Percentiles rank a stretch among this genome's conserved stretches.
These are phyloP conservation scores for Phylloporus scabripes DNA, from an alignment of 768 basidiomycete species.

Conservation along the genomic window DNA sequence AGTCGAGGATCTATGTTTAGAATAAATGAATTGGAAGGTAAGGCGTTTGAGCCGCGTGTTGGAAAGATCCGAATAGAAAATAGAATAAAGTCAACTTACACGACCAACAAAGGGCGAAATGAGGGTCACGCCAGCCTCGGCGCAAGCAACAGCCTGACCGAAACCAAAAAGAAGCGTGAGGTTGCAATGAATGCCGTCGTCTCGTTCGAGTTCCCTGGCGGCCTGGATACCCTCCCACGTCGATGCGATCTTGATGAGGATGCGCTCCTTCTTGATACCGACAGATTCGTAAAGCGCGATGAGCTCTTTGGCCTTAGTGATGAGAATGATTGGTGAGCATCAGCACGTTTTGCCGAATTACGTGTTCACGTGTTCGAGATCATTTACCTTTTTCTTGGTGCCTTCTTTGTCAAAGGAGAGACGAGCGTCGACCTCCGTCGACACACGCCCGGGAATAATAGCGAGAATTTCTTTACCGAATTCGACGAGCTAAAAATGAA, in stretches of 20 bases:
- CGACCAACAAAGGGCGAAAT: constrained; percentile 99
- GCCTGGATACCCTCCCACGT: constrained; percentile 99
- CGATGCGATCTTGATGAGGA: constrained; percentile 99
- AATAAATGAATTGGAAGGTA: constrained; percentile 8
- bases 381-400: constrained; percentile 76
- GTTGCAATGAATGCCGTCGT: constrained; percentile 96
- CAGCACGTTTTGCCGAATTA: constrained; percentile 17
- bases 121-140: constrained; percentile 95
- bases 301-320: constrained; percentile 65
- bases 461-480: constrained; percentile 94
- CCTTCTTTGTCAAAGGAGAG: constrained; percentile 94
- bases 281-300: constrained; percentile 93
- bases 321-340: constrained; percentile 7
- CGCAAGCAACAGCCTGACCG: constrained; percentile 96
- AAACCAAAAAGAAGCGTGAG: constrained; percentile 99
- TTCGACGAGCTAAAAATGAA: constrained; percentile 74
- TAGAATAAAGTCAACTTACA: constrained; percentile 42
- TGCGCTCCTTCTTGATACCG: constrained; percentile 88
- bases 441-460: constrained; percentile 97
- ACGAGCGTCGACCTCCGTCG: constrained; percentile 97
- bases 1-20: constrained; percentile 81
- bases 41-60: constrained; percentile 6
- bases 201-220: constrained; percentile 88
- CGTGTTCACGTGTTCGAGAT: constrained; percentile 15
- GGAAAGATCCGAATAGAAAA: constrained; percentile 10